phyloP scores from a whole-genome alignment of 768 basidiomycete species.

The Gyrodon lividus region DNA sequence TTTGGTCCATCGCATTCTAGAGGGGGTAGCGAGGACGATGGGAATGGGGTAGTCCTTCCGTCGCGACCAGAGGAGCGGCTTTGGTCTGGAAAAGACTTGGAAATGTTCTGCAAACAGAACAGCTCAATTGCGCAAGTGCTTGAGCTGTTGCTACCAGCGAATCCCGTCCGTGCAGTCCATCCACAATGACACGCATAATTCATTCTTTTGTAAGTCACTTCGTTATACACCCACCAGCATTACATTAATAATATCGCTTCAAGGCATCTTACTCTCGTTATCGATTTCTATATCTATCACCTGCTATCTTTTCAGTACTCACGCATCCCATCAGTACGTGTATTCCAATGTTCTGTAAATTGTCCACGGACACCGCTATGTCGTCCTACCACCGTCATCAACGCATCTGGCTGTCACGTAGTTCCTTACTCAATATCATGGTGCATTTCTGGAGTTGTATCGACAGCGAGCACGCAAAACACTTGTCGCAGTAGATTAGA shows the following conservation, averaged over 20 bases:
- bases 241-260: slow-evolving; percentile 10
- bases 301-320: slow-evolving; percentile 24
- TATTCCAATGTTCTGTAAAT: slow-evolving; percentile 29
- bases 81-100: slow-evolving; percentile 83
- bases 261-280: slow-evolving; percentile 21
- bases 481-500: background rate
- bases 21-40: slow-evolving; percentile 32
- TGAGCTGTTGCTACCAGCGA: slow-evolving; percentile 55
- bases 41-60: slow-evolving; percentile 31
- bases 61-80: slow-evolving; percentile 45
- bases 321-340: slow-evolving; percentile 28
- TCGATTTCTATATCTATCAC: slow-evolving; percentile 28
- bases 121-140: slow-evolving; percentile 79
- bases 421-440: slow-evolving; percentile 16
- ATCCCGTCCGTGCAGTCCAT: slow-evolving; percentile 38
- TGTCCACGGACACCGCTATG: slow-evolving; percentile 23
- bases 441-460: slow-evolving; percentile 13
- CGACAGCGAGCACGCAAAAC: background rate
- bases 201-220: slow-evolving; percentile 23
- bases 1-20: slow-evolving; percentile 23
- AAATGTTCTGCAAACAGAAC: slow-evolving; percentile 85
- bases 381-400: slow-evolving; percentile 24
- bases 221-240: background rate
- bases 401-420: slow-evolving; percentile 18
- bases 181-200: slow-evolving; percentile 17